A percentile compares a stretch with the other conserved stretches of the same genome.
These are phyloP conservation scores for Mesembryanthemum crystallinum DNA, from an alignment of 148 eudicot species.

Conservation along the genomic window DNA sequence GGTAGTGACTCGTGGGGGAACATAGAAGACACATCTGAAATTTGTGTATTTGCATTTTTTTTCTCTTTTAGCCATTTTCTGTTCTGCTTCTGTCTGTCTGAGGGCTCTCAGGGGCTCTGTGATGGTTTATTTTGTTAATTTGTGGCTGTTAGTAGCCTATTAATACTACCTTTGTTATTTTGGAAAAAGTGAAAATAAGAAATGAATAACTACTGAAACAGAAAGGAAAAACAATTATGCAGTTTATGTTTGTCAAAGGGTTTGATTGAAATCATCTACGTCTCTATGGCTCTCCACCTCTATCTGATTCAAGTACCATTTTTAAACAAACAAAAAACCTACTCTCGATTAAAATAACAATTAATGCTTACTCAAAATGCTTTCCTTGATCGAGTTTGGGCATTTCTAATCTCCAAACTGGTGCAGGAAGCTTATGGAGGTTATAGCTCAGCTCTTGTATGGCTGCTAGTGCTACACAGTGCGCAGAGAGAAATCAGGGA, in stretches of 20 bases:
- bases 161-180: no score
- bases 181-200: no score
- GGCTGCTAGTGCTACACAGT: slow-evolving; percentile 84
- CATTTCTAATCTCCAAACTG: neutral
- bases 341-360: neutral
- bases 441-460: slow-evolving; percentile 70
- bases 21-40: neutral
- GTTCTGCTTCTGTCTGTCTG: no score
- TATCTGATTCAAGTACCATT: neutral
- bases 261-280: neutral
- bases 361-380: neutral
- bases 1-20: neutral
- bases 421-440: slow-evolving; percentile 99
- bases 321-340: neutral
- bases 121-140: no score
- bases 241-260: neutral
- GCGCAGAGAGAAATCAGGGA: slow-evolving; percentile 94
- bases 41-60: neutral
- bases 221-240: neutral
- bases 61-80: no score
- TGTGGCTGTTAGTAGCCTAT: no score
- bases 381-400: neutral
- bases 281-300: neutral
- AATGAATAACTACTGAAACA: neutral
- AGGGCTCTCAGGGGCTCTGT: no score